Conservation (phyloP, 2,329 filamentous ascomycete genomes). For the Graphiopsis chlorocephala region DNA sequence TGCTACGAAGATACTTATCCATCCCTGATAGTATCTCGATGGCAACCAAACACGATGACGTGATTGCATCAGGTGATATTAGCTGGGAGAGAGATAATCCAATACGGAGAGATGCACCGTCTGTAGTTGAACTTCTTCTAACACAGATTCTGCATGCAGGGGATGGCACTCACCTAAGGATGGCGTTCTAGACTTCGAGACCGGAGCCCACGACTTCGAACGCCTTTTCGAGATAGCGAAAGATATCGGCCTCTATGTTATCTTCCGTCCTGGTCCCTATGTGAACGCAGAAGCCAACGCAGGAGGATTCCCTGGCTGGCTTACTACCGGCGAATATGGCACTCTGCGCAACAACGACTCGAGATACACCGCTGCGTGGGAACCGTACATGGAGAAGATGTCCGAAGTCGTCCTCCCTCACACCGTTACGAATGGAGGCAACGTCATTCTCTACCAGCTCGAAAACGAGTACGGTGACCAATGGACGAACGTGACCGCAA, state of each 20-base stretch:
- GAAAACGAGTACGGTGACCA: slow-evolving; percentile 52
- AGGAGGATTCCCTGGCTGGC: slow-evolving; percentile 78
- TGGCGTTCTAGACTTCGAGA: slow-evolving; percentile 48
- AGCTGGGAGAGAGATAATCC: background rate
- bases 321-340: slow-evolving; percentile 64
- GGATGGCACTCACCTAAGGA: slow-evolving; percentile 43
- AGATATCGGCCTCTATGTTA: slow-evolving; percentile 70
- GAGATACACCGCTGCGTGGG: slow-evolving; percentile 64
- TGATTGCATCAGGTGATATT: background rate
- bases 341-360: slow-evolving; percentile 61
- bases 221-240: slow-evolving; percentile 74
- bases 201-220: slow-evolving; percentile 58
- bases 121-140: background rate
- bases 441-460: slow-evolving; percentile 65
- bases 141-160: background rate
- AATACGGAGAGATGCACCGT: background rate
- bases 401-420: slow-evolving; percentile 66
- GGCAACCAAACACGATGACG: background rate
- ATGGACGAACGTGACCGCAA: slow-evolving; percentile 30
- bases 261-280: slow-evolving; percentile 50
- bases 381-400: slow-evolving; percentile 63
- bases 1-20: background rate
- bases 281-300: slow-evolving; percentile 73
- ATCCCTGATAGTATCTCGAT: background rate
- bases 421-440: slow-evolving; percentile 80